Evolutionary conservation across 257 asterid genomes (phyloP), one percentile per base, ranked within the genome.

Genomic region (Asclepias syriaca): DNA sequence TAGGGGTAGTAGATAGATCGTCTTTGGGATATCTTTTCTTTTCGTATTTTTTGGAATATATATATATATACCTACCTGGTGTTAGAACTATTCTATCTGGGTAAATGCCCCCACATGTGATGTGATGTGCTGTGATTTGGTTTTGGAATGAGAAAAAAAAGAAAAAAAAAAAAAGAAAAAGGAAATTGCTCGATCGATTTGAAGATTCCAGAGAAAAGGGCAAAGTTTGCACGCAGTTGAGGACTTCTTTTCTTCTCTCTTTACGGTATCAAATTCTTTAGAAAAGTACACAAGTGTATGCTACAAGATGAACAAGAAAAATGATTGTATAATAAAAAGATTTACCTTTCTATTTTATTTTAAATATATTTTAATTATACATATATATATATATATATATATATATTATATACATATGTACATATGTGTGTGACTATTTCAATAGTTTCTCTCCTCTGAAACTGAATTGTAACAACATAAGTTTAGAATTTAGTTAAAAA

Each of bases 1-100:
- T 37, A 46, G 85, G 48, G 81, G 96, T 71, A 83, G 90, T 71
- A 83, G 90, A 80, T 89, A 85, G 84, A 32, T 0, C 24, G 0
- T 24, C 39, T 7, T 15, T 8, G 8, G 68, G 68, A 14, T 60
- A 12, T 53, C 22, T 32, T 63, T 37, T 37, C 46, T n/a, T 63
- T 18, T 18, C 2, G 6, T 6, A 2, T 63, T 37, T 34, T 13
- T 8, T 1, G 66, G 46, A 40, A 40, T 40, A 40, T 63, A 34
- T 34, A 34, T 34, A 34, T 34, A 34, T 34, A 34, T 34, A 34
- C 3, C 1, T 34, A 34, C 29, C 3, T 15, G 50, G 61, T 56
- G 12, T 56, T 56, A 43, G 0, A 10, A 56, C 61, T n/a, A n/a
- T 56, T 21, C 32, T 56, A 56, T 22, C 1, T 21, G 32, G 32